Conservation (phyloP, 345 rosid species). For the Sonneratia caseolaris region DNA sequence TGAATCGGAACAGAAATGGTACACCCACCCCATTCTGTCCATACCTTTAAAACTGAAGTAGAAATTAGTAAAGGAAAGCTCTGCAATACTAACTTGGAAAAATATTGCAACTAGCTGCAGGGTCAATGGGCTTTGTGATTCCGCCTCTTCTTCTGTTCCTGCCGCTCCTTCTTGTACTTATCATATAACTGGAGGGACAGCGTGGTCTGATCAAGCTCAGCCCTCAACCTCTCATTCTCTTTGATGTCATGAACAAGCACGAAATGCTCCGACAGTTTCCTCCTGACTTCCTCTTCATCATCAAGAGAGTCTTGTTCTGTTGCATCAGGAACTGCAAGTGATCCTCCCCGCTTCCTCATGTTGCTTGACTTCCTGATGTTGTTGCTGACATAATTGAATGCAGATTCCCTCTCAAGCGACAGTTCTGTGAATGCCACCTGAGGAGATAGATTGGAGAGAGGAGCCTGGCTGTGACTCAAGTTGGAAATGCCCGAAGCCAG, state of each 20-base stretch:
- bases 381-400: conserved; percentile 28
- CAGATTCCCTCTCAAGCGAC: conserved; percentile 39
- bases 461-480: conserved; percentile 63
- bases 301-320: conserved; percentile 10
- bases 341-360: conserved; percentile 47
- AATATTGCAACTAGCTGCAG: neutral
- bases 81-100: neutral
- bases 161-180: conserved; percentile 40
- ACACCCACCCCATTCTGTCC: neutral
- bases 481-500: conserved; percentile 45
- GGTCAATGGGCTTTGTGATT: conserved; percentile 12
- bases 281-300: conserved; percentile 40
- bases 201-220: conserved; percentile 24
- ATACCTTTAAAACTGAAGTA: neutral
- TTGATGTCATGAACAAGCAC: conserved; percentile 37
- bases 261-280: conserved; percentile 50
- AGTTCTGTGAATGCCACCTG: conserved; percentile 62
- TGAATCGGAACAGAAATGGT: too few relatives aligned
- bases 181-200: conserved; percentile 35
- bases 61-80: neutral
- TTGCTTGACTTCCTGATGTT: conserved; percentile 26
- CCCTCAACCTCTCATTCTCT: conserved; percentile 48
- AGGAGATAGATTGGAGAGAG: conserved; percentile 43
- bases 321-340: conserved; percentile 4
- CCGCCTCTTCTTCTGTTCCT: conserved; percentile 24